phyloP scores from a whole-genome alignment of 495 filamentous ascomycete species.

The Neurospora tetrasperma region DNA sequence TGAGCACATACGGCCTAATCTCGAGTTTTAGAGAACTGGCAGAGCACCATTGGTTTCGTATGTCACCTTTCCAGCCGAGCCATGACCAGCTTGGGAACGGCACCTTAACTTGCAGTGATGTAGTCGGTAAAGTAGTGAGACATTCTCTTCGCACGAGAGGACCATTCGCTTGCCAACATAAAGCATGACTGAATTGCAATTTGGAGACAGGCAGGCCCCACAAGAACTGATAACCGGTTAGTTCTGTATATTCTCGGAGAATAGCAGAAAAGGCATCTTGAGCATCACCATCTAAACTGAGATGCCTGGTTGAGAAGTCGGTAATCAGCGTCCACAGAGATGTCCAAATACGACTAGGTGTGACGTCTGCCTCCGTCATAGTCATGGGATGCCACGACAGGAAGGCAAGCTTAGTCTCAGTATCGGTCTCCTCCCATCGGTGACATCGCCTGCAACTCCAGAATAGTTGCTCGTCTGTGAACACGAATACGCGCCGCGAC shows the following conservation, averaged over 20 bases:
- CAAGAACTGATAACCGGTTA: slow-evolving; percentile 8
- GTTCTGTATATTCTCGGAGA: not conserved
- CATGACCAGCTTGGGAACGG: slow-evolving; percentile 16
- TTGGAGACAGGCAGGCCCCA: slow-evolving; percentile 9
- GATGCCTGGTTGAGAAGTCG: not conserved
- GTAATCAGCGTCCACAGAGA: accelerated
- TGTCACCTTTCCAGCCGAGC: slow-evolving; percentile 10
- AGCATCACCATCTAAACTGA: not conserved
- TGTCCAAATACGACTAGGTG: too few relatives aligned
- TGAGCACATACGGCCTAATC: not conserved
- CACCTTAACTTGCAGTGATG: not conserved
- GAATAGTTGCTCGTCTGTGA: not conserved
- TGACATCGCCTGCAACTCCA: not conserved
- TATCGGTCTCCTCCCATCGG: slow-evolving; percentile 6
- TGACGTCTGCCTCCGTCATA: not conserved
- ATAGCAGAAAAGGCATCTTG: slow-evolving; percentile 14
- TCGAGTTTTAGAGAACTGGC: not conserved
- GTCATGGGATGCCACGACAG: not conserved
- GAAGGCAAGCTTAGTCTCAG: slow-evolving; percentile 6
- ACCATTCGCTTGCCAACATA: slow-evolving; percentile 12
- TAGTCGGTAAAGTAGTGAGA: not conserved
- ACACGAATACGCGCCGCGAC: not conserved
- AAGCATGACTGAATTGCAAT: slow-evolving; percentile 6
- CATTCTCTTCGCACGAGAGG: slow-evolving; percentile 3
- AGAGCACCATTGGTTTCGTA: accelerated